Percentiles rank a stretch among this genome's conserved stretches.
Evolutionary conservation across 352 stramenopile species (phyloP).

Genomic region (Albugo candida): DNA sequence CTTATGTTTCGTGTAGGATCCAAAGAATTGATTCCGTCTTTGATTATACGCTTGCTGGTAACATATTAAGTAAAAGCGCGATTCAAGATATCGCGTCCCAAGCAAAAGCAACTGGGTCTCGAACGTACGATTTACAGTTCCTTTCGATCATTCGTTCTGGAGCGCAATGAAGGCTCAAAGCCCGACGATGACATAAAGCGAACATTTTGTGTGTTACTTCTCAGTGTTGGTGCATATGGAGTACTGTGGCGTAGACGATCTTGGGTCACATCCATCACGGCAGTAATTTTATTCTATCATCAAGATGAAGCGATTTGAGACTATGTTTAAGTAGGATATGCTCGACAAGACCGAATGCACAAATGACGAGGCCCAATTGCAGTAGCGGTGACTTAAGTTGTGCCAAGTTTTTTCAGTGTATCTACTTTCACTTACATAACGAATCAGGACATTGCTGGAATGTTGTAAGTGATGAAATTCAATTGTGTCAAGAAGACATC

Average conservation of each 20-base stretch:
- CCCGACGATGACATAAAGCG: constrained; percentile 19
- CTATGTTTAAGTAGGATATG: too few relatives aligned
- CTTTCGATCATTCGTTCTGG: constrained; percentile 14
- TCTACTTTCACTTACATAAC: too few relatives aligned
- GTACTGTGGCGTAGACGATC: constrained; percentile 90
- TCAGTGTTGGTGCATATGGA: constrained; percentile 76
- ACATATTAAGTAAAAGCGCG: constrained; percentile 79
- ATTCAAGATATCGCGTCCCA: constrained; percentile 85
- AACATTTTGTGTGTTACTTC: constrained; percentile 46
- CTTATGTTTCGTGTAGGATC: constrained; percentile 93
- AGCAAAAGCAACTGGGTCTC: constrained; percentile 84
- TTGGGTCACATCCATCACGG: constrained; percentile 94
- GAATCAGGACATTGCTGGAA: too few relatives aligned
- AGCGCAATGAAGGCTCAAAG: neutral
- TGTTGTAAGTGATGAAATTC: too few relatives aligned
- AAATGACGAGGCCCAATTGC: too few relatives aligned
- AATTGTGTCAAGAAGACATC: too few relatives aligned
- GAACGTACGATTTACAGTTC: constrained; percentile 75
- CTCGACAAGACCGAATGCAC: too few relatives aligned
- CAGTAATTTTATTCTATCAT: constrained; percentile 34
- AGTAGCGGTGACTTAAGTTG: too few relatives aligned
- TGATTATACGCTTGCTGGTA: constrained; percentile 91
- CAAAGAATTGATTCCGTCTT: constrained; percentile 91
- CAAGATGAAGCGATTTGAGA: too few relatives aligned
- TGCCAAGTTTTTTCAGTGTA: too few relatives aligned